phyloP scores from a whole-genome alignment of 768 basidiomycete species.

The Tylopilus rubrobrunneus region DNA sequence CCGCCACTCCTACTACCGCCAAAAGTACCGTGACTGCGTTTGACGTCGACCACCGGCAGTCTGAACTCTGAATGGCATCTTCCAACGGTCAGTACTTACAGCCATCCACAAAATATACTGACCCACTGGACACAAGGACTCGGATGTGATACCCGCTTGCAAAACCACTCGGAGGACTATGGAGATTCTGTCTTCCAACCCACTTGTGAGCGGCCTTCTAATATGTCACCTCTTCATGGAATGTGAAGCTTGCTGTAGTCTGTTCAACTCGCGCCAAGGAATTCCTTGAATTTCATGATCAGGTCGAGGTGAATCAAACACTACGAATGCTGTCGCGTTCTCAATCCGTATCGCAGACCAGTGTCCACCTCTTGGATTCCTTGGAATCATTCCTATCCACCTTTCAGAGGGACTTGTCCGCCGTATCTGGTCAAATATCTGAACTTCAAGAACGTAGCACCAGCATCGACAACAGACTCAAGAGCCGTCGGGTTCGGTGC shows the following conservation, averaged over 20 bases:
- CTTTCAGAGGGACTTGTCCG: slow-evolving; percentile 91
- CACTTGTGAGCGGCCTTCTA: slow-evolving; percentile 14
- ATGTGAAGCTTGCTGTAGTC: slow-evolving; percentile 23
- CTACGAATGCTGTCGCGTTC: background rate
- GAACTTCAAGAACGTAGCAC: slow-evolving; percentile 89
- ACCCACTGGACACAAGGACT: background rate
- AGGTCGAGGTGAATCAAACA: slow-evolving; percentile 63
- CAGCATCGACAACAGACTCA: slow-evolving; percentile 83
- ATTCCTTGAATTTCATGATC: slow-evolving; percentile 85
- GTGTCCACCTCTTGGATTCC: slow-evolving; percentile 79
- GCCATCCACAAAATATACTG: background rate
- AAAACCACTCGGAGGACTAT: background rate
- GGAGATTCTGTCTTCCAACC: background rate
- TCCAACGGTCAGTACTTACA: slow-evolving; percentile 5
- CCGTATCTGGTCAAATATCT: slow-evolving; percentile 94
- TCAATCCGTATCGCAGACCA: slow-evolving; percentile 54
- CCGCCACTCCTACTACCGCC: slow-evolving; percentile 6
- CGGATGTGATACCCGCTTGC: background rate
- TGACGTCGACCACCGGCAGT: background rate
- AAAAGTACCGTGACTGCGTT: no score
- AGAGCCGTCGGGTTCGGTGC: slow-evolving; percentile 70
- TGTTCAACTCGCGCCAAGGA: slow-evolving; percentile 46
- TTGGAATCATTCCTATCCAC: slow-evolving; percentile 90
- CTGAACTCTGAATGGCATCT: slow-evolving; percentile 6
- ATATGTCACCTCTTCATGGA: background rate